Conservation (phyloP, 1,284 basidiomycete species). For the Ustilago sp. region DNA sequence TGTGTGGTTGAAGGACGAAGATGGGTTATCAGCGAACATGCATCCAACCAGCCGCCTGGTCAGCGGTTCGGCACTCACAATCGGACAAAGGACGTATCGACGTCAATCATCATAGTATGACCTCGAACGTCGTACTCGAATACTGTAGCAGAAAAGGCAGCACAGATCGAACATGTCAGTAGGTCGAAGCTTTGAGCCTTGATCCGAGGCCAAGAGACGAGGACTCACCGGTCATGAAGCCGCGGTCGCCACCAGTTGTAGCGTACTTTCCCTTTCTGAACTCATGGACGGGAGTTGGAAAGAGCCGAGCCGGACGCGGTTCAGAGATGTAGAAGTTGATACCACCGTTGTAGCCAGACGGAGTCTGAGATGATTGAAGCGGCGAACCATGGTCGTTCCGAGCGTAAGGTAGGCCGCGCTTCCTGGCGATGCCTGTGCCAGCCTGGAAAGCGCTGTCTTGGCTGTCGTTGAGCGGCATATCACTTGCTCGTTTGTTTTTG, state of each 20-base stretch:
- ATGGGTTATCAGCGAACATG: no score
- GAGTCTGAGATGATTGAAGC: background rate
- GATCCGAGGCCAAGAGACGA: background rate
- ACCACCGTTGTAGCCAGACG: background rate
- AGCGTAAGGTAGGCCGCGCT: conserved; percentile 29
- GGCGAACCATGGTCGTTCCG: conserved; percentile 9
- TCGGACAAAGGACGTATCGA: conserved; percentile 50
- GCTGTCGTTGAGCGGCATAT: background rate
- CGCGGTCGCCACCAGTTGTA: conserved; percentile 42
- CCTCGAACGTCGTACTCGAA: conserved; percentile 53
- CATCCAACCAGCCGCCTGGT: background rate
- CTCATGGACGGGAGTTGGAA: conserved; percentile 30
- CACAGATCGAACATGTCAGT: background rate
- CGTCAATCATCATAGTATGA: conserved; percentile 55
- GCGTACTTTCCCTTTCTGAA: conserved; percentile 49
- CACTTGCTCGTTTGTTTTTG: background rate
- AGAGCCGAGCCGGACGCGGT: conserved; percentile 37
- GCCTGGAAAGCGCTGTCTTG: conserved; percentile 7
- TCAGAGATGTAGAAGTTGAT: conserved; percentile 32
- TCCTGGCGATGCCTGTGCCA: conserved; percentile 14
- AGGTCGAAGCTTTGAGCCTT: background rate
- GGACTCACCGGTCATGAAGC: conserved; percentile 46
- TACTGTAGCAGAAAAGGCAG: conserved; percentile 18
- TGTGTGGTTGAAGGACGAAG: no score
- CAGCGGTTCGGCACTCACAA: conserved; percentile 29